Conservation (phyloP, 495 filamentous ascomycete genomes). For the Apiosordaria backusii region DNA sequence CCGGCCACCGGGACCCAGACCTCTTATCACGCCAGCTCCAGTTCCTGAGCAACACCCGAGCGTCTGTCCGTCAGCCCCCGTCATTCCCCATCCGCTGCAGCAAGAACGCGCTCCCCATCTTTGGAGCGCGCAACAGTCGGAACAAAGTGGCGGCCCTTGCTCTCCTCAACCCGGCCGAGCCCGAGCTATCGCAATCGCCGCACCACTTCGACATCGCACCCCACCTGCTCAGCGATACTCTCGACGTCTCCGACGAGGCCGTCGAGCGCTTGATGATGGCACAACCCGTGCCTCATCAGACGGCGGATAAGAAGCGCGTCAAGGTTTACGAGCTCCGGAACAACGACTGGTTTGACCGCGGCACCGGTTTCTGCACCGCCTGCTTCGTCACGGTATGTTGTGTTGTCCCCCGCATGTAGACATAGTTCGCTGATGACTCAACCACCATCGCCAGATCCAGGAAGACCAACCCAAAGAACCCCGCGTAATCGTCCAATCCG, state of each 20-base stretch:
- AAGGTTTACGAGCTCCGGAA: constrained; percentile 98
- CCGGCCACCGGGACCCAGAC: not conserved
- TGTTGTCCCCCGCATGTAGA: not conserved
- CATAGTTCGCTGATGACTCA: not conserved
- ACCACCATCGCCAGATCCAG: constrained; percentile 30
- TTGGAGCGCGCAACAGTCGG: constrained; percentile 21
- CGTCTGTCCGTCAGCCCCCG: not conserved
- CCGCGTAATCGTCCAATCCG: constrained; percentile 85
- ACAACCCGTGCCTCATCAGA: constrained; percentile 75
- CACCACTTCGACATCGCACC: constrained; percentile 44
- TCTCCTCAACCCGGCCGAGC: constrained; percentile 40
- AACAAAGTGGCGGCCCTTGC: constrained; percentile 47
- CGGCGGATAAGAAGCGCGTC: constrained; percentile 86
- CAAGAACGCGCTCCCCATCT: constrained; percentile 6
- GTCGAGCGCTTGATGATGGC: constrained; percentile 67
- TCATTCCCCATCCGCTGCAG: not conserved
- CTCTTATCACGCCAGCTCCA: not conserved
- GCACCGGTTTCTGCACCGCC: constrained; percentile 91
- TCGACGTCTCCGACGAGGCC: constrained; percentile 33
- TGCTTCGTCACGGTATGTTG: constrained; percentile 69
- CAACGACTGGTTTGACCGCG: constrained; percentile 98
- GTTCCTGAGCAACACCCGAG: constrained; percentile 1
- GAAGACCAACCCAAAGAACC: constrained; percentile 62
- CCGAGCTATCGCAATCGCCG: constrained; percentile 43
- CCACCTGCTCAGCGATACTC: constrained; percentile 36